Percentiles rank a stretch among this genome's conserved stretches.
Conservation (phyloP, 2,329 filamentous ascomycete species). For the Pseudocercospora fuligena region DNA sequence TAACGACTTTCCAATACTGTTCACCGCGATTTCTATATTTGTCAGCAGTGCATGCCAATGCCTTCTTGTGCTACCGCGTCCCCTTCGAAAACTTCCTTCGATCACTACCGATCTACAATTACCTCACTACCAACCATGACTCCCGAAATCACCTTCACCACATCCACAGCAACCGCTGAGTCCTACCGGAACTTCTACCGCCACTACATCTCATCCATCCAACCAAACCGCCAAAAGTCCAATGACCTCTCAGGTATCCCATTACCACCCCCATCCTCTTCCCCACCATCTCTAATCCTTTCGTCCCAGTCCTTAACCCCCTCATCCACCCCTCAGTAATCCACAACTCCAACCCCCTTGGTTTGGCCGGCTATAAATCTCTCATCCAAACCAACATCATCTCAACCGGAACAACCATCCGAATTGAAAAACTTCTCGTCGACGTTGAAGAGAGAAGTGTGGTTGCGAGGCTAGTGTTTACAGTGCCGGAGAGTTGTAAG, state of each 20-base stretch:
- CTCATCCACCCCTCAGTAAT: slow-evolving; percentile 16
- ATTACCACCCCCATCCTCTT: background rate
- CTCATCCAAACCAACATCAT: slow-evolving; percentile 17
- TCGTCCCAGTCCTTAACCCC: background rate
- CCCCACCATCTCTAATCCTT: background rate
- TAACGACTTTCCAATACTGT: slow-evolving; percentile 7
- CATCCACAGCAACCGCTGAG: background rate
- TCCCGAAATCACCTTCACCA: background rate
- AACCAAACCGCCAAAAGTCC: background rate
- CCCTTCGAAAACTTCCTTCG: background rate
- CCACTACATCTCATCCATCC: slow-evolving; percentile 10
- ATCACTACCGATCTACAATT: background rate
- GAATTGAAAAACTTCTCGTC: slow-evolving; percentile 11
- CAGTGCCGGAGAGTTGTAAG: slow-evolving; percentile 5
- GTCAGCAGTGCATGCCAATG: background rate
- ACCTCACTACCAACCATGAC: background rate
- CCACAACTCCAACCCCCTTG: slow-evolving; percentile 15
- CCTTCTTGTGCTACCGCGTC: background rate
- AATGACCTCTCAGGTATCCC: background rate
- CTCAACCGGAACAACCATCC: slow-evolving; percentile 1
- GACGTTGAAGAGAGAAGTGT: background rate
- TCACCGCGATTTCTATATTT: background rate
- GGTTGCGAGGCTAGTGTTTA: slow-evolving; percentile 8
- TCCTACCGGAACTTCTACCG: background rate
- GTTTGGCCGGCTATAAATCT: slow-evolving; percentile 6